These are phyloP conservation scores for Pestalotiopsis sp. DNA, from an alignment of 2,329 filamentous ascomycete genomes.

Conservation along the genomic window DNA sequence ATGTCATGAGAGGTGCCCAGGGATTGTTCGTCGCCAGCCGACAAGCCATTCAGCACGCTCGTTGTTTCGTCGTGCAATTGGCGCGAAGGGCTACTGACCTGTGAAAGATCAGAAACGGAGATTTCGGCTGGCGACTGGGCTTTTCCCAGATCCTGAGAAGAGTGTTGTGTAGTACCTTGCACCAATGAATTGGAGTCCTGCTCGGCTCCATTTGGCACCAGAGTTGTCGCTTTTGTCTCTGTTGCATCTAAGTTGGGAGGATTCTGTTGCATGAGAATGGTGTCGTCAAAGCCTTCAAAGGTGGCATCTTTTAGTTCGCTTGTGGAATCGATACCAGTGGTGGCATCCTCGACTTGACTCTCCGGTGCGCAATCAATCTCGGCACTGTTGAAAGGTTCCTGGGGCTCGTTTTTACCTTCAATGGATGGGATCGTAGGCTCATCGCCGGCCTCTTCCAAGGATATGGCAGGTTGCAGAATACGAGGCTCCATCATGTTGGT, in stretches of 20 bases:
- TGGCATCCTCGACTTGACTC: too few species aligned
- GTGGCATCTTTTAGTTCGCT: slow-evolving; percentile 1
- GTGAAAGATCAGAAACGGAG: slow-evolving; percentile 26
- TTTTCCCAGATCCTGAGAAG: slow-evolving; percentile 23
- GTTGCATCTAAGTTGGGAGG: background rate
- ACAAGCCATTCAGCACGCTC: slow-evolving; percentile 21
- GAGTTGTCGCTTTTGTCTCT: background rate
- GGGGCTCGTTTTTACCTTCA: background rate
- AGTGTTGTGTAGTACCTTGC: slow-evolving; percentile 15
- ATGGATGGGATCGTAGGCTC: slow-evolving; percentile 8
- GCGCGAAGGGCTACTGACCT: slow-evolving; percentile 31
- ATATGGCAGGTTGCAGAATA: slow-evolving; percentile 54
- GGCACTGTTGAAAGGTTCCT: background rate
- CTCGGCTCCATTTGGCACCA: background rate
- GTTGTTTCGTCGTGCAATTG: slow-evolving; percentile 28
- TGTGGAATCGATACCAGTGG: background rate
- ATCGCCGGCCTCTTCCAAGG: slow-evolving; percentile 11
- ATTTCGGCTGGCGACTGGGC: slow-evolving; percentile 19
- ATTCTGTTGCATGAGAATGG: background rate
- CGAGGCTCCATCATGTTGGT: slow-evolving; percentile 69
- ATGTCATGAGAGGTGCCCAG: slow-evolving; percentile 14
- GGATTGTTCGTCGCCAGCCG: slow-evolving; percentile 13
- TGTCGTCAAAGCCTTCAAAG: slow-evolving; percentile 13
- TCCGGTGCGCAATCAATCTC: background rate
- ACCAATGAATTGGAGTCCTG: background rate